Base-by-base conservation (phyloP, 257 asterid species). In the Solanum ahanhuiri region DNA sequence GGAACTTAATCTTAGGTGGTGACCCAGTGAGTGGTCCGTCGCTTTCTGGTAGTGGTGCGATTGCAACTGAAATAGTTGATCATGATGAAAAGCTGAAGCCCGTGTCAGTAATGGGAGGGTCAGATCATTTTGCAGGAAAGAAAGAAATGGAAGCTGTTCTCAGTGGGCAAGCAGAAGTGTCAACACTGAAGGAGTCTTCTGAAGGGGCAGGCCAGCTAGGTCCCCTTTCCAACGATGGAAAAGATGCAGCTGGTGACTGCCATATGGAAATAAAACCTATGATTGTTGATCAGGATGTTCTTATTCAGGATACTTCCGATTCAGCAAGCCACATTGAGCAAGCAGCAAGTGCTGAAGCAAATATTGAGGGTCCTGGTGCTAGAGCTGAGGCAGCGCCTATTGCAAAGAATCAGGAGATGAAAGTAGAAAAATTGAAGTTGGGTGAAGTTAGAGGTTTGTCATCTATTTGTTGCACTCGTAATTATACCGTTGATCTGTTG, bases 341-440 rank as follows among this genome's bases (percentile, higher is more conserved):
- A 85, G 87, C 86, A 14, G 91, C 60, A 85, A 58, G 18, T 23
- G 57, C 37, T 82, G 89, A 88, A 77, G 87, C 85, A 64, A 31
- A 66, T 64, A 69, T 71, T 81, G 90, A 89, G 87, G 81, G 82
- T 25, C 90, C 83, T 81, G 89, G 85, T 34, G 86, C 85, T 83
- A 89, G 85, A 34, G 86, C 86, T 85, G 94, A 89, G 87, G 93
- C 64, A 48, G 89, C 85, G 10, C 90, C 87, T 58, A 71, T 86
- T 85, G 87, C 87, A 75, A 90, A 86, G 86, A 89, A 71, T 60
- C 64, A 66, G 87, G 93, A 89, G 77, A 66, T 88, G 86, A 91
- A 89, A 30, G 25, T 34, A 37, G 83, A 86, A 77, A 30, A n/a
- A 60, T 6, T 58, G 73, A 60, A 57, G 25, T 51, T 22, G 48